Percentiles rank a stretch among this genome's conserved stretches.
Conservation (phyloP, 1,284 basidiomycete species). For the Sanghuangporus baumii region DNA sequence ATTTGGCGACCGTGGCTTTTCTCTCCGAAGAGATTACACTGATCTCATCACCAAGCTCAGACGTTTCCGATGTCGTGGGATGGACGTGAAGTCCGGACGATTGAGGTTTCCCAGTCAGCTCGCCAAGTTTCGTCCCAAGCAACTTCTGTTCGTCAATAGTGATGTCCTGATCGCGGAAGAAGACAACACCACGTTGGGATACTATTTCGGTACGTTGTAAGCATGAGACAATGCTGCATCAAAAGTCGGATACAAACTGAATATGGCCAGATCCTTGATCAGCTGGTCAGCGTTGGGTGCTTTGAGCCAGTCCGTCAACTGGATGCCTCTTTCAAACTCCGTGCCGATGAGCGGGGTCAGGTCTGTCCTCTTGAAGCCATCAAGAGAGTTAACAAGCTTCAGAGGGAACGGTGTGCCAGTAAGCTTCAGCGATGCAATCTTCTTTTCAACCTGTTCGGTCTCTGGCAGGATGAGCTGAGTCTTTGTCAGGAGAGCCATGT, state of each 20-base stretch:
- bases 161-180: slow-evolving; percentile 57
- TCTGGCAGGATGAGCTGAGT: slow-evolving; percentile 12
- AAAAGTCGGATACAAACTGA: slow-evolving; percentile 23
- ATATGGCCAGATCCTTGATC: slow-evolving; percentile 43
- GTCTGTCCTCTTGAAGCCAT: slow-evolving; percentile 17
- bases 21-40: slow-evolving; percentile 41
- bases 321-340: slow-evolving; percentile 33
- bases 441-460: slow-evolving; percentile 5
- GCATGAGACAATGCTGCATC: not conserved
- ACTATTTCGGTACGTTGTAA: slow-evolving; percentile 23
- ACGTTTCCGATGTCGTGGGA: slow-evolving; percentile 50
- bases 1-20: slow-evolving; percentile 20
- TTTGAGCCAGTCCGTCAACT: slow-evolving; percentile 33
- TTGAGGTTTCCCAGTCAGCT: slow-evolving; percentile 51
- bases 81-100: slow-evolving; percentile 57
- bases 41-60: slow-evolving; percentile 44
- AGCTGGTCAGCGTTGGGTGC: slow-evolving; percentile 37
- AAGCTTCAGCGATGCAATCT: slow-evolving; percentile 6
- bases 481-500: slow-evolving; percentile 6
- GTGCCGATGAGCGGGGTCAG: slow-evolving; percentile 34
- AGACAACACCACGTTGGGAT: slow-evolving; percentile 67
- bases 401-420: slow-evolving; percentile 11
- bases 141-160: slow-evolving; percentile 38
- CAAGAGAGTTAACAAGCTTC: slow-evolving; percentile 11
- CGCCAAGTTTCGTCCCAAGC: slow-evolving; percentile 45